Evolutionary conservation across 257 asterid genomes (phyloP), one percentile per base, ranked within the genome.

Genomic region (Cynanchum wilfordii): DNA sequence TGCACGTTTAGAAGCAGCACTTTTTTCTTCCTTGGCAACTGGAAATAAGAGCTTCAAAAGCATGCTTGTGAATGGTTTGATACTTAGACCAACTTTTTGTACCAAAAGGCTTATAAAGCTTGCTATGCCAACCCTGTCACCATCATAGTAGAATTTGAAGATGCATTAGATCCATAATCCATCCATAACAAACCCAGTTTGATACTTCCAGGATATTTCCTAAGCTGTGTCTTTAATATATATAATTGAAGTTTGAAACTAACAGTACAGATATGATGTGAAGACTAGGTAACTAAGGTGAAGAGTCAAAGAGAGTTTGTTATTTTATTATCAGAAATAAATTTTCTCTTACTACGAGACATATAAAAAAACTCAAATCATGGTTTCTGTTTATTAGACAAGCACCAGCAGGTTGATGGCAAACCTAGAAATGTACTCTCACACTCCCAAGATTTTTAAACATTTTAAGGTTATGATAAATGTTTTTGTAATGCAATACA

Each of bases 71-170:
- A 91, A 94, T 22, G 97, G 88, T 80, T 87, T 94, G 85, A 91
- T 92, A 79, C 80, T 84, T 73, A 45, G 79, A 78, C 99, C 96
- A 82, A 94, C 97, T 80, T 88, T 94, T 77, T 94, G 93, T 30
- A 89, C 93, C 78, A 94, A 82, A 85, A 83, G 74, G 84, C 86
- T 81, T 82, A 87, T 82, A 82, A 94, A 94, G 80, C 75, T 89
- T 69, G 97, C 97, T 65, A 91, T 89, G 76, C 99, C 99, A 67
- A 91, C 97, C 96, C 99, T 94, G 88, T 59, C 76, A 70, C 52
- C 66, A 73, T 72, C 72, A 78, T 30, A 75, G 80, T 71, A 77
- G 50, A 73, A 73, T 19, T 10, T 71, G 27, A 70, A 24, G 49
- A 60, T 29, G 40, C 66, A 66, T 47, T 6, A 52, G 47, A 66